Conservation (phyloP, 805 yeast genomes). For the Candida morakotiae region DNA sequence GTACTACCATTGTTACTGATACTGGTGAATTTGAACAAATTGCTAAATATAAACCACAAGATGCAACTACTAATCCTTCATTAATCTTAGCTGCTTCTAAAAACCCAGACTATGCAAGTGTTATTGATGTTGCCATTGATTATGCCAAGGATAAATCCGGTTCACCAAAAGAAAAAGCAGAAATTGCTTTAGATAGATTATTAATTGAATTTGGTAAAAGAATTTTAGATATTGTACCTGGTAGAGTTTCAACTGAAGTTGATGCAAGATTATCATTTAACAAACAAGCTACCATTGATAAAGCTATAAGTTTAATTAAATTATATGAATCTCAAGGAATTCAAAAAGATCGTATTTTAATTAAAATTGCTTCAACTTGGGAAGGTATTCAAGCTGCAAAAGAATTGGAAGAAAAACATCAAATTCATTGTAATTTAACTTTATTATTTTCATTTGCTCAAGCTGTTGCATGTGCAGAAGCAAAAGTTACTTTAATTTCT, state of each 20-base stretch:
- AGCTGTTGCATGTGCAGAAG: slow-evolving; percentile 99
- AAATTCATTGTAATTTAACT: slow-evolving; percentile 92
- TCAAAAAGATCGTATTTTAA: slow-evolving; percentile 82
- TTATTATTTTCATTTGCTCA: slow-evolving; percentile 91
- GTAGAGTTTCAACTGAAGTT: slow-evolving; percentile 98
- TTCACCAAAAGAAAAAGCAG: slow-evolving; percentile 63
- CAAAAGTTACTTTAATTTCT: slow-evolving; percentile 89
- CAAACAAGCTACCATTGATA: slow-evolving; percentile 88
- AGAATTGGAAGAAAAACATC: slow-evolving; percentile 87
- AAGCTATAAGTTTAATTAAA: slow-evolving; percentile 87
- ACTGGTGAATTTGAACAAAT: slow-evolving; percentile 98
- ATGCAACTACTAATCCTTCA: slow-evolving; percentile 98
- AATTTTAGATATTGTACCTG: slow-evolving; percentile 93
- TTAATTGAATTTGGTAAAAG: slow-evolving; percentile 95
- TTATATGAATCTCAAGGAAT: slow-evolving; percentile 85
- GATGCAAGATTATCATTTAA: slow-evolving; percentile 97
- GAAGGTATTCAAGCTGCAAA: slow-evolving; percentile 99
- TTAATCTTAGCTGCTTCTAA: slow-evolving; percentile 93
- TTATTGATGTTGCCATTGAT: slow-evolving; percentile 87
- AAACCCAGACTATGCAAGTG: slow-evolving; percentile 81
- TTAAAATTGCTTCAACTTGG: slow-evolving; percentile 97
- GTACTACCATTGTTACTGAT: slow-evolving; percentile 96
- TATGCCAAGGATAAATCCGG: slow-evolving; percentile 63
- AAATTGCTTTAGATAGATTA: slow-evolving; percentile 82
- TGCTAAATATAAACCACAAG: slow-evolving; percentile 98